Evolutionary conservation across 2,329 filamentous ascomycete species (phyloP).

Genomic region (Pyricularia pennisetigena): DNA sequence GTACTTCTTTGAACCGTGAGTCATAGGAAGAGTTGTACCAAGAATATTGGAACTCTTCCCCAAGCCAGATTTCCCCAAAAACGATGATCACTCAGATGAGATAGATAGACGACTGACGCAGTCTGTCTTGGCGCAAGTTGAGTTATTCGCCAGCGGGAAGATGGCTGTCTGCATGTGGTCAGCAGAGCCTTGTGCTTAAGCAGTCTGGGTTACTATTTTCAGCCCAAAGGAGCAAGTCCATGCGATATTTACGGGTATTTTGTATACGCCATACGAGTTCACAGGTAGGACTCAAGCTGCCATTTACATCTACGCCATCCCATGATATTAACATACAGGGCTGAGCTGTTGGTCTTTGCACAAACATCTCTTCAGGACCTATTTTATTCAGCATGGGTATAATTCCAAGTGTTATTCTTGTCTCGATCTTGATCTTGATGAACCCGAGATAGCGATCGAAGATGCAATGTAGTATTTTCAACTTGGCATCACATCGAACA

Average conservation of each 20-base stretch:
- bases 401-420: no score
- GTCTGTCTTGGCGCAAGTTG: background rate
- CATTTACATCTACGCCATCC: background rate
- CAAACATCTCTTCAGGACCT: background rate
- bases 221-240: background rate
- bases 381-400: background rate
- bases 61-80: background rate
- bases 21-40: background rate
- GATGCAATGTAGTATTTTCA: no score
- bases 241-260: background rate
- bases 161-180: background rate
- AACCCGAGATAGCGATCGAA: no score
- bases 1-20: background rate
- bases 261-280: background rate
- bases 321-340: background rate
- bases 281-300: background rate
- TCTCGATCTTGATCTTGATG: no score
- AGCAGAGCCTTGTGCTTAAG: background rate
- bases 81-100: background rate
- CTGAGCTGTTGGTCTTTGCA: background rate
- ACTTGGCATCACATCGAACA: no score
- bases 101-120: background rate
- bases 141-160: background rate
- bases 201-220: background rate
- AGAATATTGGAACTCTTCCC: background rate